These are phyloP conservation scores for Euptelea pleiosperma DNA, from an alignment of 164 flowering plant species.

Conservation along the genomic window DNA sequence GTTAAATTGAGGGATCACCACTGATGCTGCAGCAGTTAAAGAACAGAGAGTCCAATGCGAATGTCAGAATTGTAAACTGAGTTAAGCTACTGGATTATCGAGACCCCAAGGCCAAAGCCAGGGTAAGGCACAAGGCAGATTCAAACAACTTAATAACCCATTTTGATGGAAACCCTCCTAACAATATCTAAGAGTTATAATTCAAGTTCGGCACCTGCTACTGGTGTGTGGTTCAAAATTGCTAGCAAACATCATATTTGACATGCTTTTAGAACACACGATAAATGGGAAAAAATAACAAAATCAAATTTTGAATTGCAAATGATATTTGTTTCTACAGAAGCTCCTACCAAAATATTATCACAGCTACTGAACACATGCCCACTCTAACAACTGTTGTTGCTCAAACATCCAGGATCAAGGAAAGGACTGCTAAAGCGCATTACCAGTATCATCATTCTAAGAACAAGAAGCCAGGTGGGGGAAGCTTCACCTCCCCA, in stretches of 20 bases:
- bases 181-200: too few species aligned
- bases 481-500: not conserved
- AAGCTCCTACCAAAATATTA: constrained; percentile 12
- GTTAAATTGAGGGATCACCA: too few species aligned
- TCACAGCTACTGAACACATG: constrained; percentile 3
- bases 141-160: too few species aligned
- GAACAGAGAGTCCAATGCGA: too few species aligned
- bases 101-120: too few species aligned
- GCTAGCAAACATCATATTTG: not conserved
- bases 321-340: constrained; percentile 9
- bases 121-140: too few species aligned
- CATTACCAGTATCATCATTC: constrained; percentile 1
- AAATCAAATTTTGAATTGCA: constrained; percentile 14
- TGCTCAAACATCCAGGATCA: not conserved
- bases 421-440: constrained; percentile 1
- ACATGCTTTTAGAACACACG: not conserved
- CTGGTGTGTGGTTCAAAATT: too few species aligned
- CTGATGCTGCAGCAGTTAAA: too few species aligned
- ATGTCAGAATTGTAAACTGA: too few species aligned
- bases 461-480: constrained; percentile 4
- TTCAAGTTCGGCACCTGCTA: too few species aligned
- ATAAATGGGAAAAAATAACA: not conserved
- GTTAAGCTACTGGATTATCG: too few species aligned
- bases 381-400: not conserved
- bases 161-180: too few species aligned